Conservation (phyloP, 1,284 basidiomycete genomes). For the Crocinoboletus sp. region DNA sequence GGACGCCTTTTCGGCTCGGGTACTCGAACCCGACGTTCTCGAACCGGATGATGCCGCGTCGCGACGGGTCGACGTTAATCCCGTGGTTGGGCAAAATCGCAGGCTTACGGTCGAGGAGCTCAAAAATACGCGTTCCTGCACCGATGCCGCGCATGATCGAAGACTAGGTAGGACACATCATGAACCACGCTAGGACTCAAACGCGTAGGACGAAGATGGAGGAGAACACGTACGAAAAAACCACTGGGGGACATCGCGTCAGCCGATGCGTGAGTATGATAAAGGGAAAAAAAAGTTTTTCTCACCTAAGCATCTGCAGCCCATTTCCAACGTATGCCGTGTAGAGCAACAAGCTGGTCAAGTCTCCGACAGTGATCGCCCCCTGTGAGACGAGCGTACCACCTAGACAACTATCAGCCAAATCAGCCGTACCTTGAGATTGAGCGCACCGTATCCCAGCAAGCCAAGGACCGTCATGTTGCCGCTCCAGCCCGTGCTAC, state of each 20-base stretch:
- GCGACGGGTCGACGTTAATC: conserved; percentile 45
- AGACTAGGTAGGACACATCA: conserved; percentile 39
- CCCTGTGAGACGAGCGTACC: conserved; percentile 88
- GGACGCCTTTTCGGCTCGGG: conserved; percentile 74
- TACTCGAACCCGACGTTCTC: conserved; percentile 84
- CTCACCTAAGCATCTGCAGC: conserved; percentile 75
- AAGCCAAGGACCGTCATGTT: conserved; percentile 90
- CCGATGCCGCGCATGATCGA: conserved; percentile 91
- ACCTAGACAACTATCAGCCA: conserved; percentile 40
- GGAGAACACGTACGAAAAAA: conserved; percentile 39
- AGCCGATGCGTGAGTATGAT: not conserved
- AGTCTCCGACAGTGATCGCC: conserved; percentile 85
- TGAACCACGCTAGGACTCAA: not conserved
- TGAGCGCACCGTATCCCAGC: conserved; percentile 75
- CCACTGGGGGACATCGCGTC: conserved; percentile 4
- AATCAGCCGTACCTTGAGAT: not conserved
- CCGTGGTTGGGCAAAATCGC: conserved; percentile 67
- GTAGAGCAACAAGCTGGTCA: conserved; percentile 90
- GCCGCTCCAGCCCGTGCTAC: conserved; percentile 90
- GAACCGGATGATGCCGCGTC: conserved; percentile 70
- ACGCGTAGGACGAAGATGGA: not conserved
- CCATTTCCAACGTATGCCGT: conserved; percentile 87
- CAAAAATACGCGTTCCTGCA: conserved; percentile 90
- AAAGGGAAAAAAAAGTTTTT: conserved; percentile 23
- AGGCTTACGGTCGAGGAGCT: conserved; percentile 80